phyloP scores from a whole-genome alignment of 2,329 filamentous ascomycete genomes.

The Fusarium nurragi region DNA sequence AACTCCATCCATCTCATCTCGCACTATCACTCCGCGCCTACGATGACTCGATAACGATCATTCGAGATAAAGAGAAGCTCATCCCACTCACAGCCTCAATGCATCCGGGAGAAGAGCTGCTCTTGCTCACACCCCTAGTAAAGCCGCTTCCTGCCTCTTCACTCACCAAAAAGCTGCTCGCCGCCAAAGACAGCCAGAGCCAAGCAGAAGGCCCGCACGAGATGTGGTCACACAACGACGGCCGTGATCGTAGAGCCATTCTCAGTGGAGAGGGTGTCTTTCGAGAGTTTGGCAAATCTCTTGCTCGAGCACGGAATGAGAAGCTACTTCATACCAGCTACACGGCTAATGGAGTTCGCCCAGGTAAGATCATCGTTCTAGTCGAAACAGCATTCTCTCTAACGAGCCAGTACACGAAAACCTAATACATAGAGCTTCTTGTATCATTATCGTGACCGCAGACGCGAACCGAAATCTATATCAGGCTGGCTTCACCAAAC shows the following conservation, averaged over 20 bases:
- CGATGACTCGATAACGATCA: constrained; percentile 90
- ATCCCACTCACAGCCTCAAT: constrained; percentile 84
- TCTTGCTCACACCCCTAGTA: constrained; percentile 87
- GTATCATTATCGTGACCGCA: constrained; percentile 89
- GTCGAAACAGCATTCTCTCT: neutral
- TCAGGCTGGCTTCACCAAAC: constrained; percentile 93
- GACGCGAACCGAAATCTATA: constrained; percentile 95
- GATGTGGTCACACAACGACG: constrained; percentile 64
- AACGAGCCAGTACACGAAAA: constrained; percentile 78
- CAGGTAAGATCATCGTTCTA: constrained; percentile 55
- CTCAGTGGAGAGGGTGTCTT: constrained; percentile 96
- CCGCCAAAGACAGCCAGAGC: constrained; percentile 57
- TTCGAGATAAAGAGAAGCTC: constrained; percentile 86
- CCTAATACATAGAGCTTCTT: constrained; percentile 85
- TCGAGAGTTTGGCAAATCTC: constrained; percentile 83
- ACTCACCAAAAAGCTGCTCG: constrained; percentile 75
- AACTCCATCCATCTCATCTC: constrained; percentile 84
- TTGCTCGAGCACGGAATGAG: constrained; percentile 87
- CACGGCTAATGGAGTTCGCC: constrained; percentile 89
- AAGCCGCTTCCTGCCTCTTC: constrained; percentile 93
- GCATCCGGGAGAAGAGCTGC: constrained; percentile 85
- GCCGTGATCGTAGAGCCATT: constrained; percentile 65
- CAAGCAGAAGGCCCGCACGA: constrained; percentile 59
- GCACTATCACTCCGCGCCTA: constrained; percentile 86
- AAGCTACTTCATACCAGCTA: constrained; percentile 94